These are phyloP conservation scores for Globisporangium iwayamae DNA, from an alignment of 352 stramenopile species.

Conservation along the genomic window DNA sequence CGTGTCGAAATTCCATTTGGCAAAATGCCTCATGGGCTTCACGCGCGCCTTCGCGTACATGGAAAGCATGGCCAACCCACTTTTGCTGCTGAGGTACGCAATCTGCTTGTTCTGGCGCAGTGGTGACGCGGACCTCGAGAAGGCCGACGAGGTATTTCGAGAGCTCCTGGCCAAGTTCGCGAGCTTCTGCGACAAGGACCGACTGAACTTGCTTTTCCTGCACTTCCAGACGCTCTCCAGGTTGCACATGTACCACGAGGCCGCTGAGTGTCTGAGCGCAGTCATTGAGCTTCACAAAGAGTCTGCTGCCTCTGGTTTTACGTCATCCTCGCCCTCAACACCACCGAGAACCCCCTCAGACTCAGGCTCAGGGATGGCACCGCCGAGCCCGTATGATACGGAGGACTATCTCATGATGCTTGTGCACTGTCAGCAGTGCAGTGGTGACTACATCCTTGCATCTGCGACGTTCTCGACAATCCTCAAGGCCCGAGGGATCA, in stretches of 20 bases:
- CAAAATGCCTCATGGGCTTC: slow-evolving; percentile 47
- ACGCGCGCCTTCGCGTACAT: slow-evolving; percentile 62
- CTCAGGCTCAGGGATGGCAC: neutral
- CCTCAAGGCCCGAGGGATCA: slow-evolving; percentile 27
- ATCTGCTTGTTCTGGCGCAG: slow-evolving; percentile 62
- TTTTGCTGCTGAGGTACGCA: slow-evolving; percentile 56
- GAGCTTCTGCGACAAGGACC: slow-evolving; percentile 63
- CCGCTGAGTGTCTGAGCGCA: slow-evolving; percentile 43
- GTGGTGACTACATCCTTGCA: slow-evolving; percentile 51
- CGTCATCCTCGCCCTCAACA: neutral
- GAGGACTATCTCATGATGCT: slow-evolving; percentile 62
- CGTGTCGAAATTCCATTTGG: slow-evolving; percentile 45
- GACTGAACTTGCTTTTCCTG: slow-evolving; percentile 49
- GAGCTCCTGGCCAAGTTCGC: slow-evolving; percentile 53
- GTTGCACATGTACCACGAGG: slow-evolving; percentile 47
- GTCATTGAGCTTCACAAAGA: slow-evolving; percentile 26
- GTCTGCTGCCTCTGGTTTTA: too few species aligned
- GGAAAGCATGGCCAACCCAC: slow-evolving; percentile 53
- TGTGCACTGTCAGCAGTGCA: slow-evolving; percentile 60
- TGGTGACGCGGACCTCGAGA: slow-evolving; percentile 42
- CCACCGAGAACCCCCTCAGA: neutral
- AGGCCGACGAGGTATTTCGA: slow-evolving; percentile 49
- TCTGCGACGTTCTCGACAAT: slow-evolving; percentile 42
- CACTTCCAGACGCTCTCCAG: slow-evolving; percentile 62
- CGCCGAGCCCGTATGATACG: slow-evolving; percentile 26